These are phyloP conservation scores for Trichophaea hybrida DNA, from an alignment of 2,329 filamentous ascomycete species.

Conservation along the genomic window DNA sequence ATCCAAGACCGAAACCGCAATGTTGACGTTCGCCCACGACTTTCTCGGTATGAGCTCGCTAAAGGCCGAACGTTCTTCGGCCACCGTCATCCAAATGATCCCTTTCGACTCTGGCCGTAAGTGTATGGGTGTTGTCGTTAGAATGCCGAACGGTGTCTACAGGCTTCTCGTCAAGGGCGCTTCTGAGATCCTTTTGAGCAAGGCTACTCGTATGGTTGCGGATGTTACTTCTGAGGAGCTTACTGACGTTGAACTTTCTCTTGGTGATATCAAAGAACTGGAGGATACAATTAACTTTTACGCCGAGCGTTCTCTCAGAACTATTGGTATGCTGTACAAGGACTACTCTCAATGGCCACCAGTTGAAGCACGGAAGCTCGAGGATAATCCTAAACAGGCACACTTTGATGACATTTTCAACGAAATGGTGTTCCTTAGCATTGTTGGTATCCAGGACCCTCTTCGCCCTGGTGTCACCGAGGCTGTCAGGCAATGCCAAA, in stretches of 20 bases:
- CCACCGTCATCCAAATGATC: constrained; percentile 42
- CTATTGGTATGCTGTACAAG: constrained; percentile 33
- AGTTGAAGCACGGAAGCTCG: constrained; percentile 37
- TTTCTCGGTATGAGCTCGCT: constrained; percentile 50
- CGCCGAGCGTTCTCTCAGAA: constrained; percentile 33
- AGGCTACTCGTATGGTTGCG: constrained; percentile 34
- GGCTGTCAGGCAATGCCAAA: constrained; percentile 52
- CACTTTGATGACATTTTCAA: constrained; percentile 54
- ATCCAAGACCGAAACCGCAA: constrained; percentile 63
- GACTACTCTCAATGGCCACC: constrained; percentile 34
- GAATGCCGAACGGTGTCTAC: constrained; percentile 39
- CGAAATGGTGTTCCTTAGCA: constrained; percentile 57
- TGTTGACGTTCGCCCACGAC: constrained; percentile 54
- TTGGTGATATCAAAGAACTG: constrained; percentile 23
- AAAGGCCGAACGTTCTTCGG: constrained; percentile 47
- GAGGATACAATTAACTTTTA: constrained; percentile 30
- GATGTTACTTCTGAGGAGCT: constrained; percentile 17
- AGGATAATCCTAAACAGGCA: constrained; percentile 48
- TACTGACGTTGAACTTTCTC: constrained; percentile 14
- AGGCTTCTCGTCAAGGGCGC: constrained; percentile 50
- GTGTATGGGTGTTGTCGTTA: constrained; percentile 49
- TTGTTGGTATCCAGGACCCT: constrained; percentile 63
- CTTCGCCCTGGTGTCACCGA: constrained; percentile 52
- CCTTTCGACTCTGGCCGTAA: constrained; percentile 52
- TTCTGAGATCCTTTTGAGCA: constrained; percentile 47